A percentile compares a stretch with the other conserved stretches of the same genome.
These are phyloP conservation scores for Telopea speciosissima DNA, from an alignment of 177 flowering plant genomes.

Conservation along the genomic window DNA sequence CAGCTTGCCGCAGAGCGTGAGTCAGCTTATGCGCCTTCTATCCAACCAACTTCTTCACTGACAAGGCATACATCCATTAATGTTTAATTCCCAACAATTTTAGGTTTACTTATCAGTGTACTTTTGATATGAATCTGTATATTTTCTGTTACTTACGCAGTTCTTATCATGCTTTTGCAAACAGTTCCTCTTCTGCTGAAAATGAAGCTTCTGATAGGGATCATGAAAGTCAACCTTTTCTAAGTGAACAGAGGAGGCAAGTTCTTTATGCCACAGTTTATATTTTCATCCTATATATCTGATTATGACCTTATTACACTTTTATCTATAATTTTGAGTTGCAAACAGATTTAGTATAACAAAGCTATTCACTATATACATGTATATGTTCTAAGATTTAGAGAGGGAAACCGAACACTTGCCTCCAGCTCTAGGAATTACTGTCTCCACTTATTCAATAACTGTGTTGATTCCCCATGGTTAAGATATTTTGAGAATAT, in stretches of 20 bases:
- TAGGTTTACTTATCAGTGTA: neutral
- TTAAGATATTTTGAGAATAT: no score
- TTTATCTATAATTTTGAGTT: no score
- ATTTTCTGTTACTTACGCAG: neutral
- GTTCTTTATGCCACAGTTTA: neutral
- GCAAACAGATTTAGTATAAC: no score
- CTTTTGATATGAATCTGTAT: neutral
- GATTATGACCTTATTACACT: neutral
- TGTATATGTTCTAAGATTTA: no score
- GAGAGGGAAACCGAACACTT: no score
- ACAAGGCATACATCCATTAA: constrained; percentile 20
- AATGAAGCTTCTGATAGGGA: constrained; percentile 15
- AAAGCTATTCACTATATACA: no score
- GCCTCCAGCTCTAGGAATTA: no score
- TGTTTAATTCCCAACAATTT: neutral
- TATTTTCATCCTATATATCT: neutral
- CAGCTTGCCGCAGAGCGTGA: constrained; percentile 74
- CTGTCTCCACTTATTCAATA: no score
- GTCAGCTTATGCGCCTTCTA: constrained; percentile 48
- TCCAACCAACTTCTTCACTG: constrained; percentile 28
- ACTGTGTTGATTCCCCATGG: no score
- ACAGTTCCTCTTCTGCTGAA: constrained; percentile 36
- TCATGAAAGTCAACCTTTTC: constrained; percentile 41
- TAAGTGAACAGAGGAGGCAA: constrained; percentile 49
- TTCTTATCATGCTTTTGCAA: neutral